Base-by-base conservation (phyloP, 805 yeast species). In the Monosporozyma unispora region DNA sequence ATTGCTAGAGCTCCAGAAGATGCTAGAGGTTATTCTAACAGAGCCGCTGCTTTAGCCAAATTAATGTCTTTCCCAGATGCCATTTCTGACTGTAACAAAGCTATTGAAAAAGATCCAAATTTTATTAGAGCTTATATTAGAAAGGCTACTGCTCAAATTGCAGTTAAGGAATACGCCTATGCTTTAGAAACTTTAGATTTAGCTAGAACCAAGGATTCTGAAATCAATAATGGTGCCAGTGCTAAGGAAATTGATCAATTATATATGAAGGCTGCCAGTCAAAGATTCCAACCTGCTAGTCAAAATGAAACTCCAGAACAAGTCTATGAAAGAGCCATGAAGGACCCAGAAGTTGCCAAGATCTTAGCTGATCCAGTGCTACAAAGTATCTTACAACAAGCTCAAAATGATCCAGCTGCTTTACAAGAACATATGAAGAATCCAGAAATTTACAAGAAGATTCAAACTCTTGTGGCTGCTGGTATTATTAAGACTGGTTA, bases 51-150 rank as follows among this genome's bases (percentile, higher is more conserved):
- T 1, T 78, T 85, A 65, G 83, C 96, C 44, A 93, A 93, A 70
- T 79, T 93, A 58, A 80, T 91, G 86, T 87, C 96, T 11, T 93
- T 91, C 85, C 97, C 97, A 18, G 98, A 91, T 58, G 97, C 96
- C 16, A 83, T 93, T 50, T 77, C 78, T 60, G 99, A 93, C 71
- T 89, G 97, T 74, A 87, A 91, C 62, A 67, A 71, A 51, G 99
- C 99, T 35, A 87, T 93, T 60, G 80, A 78, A 64, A 80, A 81
- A 58, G 98, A 93, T 69, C 96, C 96, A 44, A 70, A 73, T 19
- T 93, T 93, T 69, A 76, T 91, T 62, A 86, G 96, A 73, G 99
- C 98, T 3, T 93, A 90, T 68, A 86, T 93, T 57, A 84, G 99
- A 73, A 93, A 93, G 75, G 98, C 99, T 37, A 87, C 82, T 57